Conservation (phyloP, 805 yeast species). For the Myxozyma sirexii region DNA sequence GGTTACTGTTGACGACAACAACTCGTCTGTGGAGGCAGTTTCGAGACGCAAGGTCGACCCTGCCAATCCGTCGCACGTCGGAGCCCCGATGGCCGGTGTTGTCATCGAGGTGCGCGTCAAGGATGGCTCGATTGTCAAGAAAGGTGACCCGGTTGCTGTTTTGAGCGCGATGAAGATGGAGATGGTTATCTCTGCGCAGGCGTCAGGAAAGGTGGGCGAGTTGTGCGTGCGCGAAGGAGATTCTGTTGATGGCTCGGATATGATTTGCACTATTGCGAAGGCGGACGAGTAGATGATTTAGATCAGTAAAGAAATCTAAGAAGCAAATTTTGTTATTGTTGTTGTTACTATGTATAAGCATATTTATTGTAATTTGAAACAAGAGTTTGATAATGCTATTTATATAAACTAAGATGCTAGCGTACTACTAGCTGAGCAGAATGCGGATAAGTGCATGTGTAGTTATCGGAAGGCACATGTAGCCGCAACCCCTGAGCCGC, state of each 20-base stretch:
- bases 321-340: neutral
- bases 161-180: conserved; percentile 99
- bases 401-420: too few species aligned
- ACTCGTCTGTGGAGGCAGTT: conserved; percentile 79
- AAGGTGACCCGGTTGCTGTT: conserved; percentile 94
- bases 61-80: conserved; percentile 85
- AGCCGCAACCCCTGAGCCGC: too few species aligned
- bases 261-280: conserved; percentile 64
- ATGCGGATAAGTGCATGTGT: too few species aligned
- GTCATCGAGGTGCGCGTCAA: conserved; percentile 92
- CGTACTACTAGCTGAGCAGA: too few species aligned
- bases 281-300: neutral
- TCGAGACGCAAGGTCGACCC: conserved; percentile 89
- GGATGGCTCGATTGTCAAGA: conserved; percentile 84
- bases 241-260: conserved; percentile 91
- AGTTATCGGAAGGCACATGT: too few species aligned
- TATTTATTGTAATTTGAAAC: too few species aligned
- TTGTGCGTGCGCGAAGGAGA: conserved; percentile 86
- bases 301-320: neutral
- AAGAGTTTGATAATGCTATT: too few species aligned
- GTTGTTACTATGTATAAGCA: neutral
- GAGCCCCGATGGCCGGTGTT: conserved; percentile 99
- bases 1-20: conserved; percentile 86
- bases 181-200: conserved; percentile 95
- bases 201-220: conserved; percentile 78